Evolutionary conservation across 768 basidiomycete genomes (phyloP).

Genomic region (Mycena filopes): DNA sequence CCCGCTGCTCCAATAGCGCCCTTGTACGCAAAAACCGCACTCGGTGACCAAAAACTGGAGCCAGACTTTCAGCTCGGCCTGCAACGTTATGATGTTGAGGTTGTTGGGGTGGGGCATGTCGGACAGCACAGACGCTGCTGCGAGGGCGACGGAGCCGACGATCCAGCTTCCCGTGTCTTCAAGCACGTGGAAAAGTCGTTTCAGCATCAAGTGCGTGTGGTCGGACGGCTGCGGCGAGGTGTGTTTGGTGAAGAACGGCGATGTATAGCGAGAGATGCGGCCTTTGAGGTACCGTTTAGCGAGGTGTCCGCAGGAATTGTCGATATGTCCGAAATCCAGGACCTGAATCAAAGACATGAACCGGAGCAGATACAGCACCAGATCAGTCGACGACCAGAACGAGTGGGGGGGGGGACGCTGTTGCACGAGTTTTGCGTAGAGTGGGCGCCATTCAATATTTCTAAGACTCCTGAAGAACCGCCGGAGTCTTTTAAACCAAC

Average conservation of each 20-base stretch:
- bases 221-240: background rate
- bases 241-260: background rate
- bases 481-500: no score
- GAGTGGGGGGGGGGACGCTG: background rate
- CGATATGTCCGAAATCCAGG: background rate
- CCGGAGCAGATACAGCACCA: background rate
- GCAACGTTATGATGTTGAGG: background rate
- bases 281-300: background rate
- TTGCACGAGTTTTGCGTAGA: background rate
- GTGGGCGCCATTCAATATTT: background rate
- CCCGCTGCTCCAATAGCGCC: background rate
- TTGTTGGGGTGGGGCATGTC: background rate
- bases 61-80: background rate
- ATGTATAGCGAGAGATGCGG: background rate
- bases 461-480: background rate
- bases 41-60: background rate
- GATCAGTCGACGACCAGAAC: background rate
- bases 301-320: background rate
- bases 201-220: background rate
- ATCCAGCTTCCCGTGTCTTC: background rate
- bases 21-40: background rate
- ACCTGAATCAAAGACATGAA: background rate
- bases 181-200: background rate
- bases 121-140: background rate
- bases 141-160: slow-evolving; percentile 1